These are phyloP conservation scores for Colletotrichum sp. DNA, from an alignment of 2,329 filamentous ascomycete genomes.

Conservation along the genomic window DNA sequence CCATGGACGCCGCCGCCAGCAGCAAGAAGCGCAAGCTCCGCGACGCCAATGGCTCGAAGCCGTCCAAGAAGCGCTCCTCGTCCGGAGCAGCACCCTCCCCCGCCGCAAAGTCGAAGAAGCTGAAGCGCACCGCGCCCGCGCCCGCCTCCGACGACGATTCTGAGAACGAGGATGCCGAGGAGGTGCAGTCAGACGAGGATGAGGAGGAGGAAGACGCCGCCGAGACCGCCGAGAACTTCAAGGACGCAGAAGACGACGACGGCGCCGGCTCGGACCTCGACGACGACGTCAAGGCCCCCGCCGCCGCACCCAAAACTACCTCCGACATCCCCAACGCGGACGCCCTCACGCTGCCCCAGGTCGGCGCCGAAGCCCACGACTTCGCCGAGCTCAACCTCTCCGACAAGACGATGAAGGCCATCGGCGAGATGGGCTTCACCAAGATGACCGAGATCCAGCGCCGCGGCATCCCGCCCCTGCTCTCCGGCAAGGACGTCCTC, in stretches of 20 bases:
- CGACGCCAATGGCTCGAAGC: slow-evolving; percentile 34
- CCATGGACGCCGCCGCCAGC: slow-evolving; percentile 28
- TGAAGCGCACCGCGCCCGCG: slow-evolving; percentile 39
- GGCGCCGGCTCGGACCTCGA: slow-evolving; percentile 27
- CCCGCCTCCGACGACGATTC: slow-evolving; percentile 25
- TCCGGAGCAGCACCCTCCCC: slow-evolving; percentile 25
- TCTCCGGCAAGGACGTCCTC: slow-evolving; percentile 90
- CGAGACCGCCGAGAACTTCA: slow-evolving; percentile 27
- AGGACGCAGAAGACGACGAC: slow-evolving; percentile 30
- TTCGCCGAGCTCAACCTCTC: slow-evolving; percentile 87
- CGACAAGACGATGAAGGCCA: slow-evolving; percentile 86
- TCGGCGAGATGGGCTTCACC: slow-evolving; percentile 89
- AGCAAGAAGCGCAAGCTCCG: slow-evolving; percentile 50
- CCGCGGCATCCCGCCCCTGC: slow-evolving; percentile 82
- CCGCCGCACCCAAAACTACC: slow-evolving; percentile 26
- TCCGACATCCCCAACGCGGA: slow-evolving; percentile 42
- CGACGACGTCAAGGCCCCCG: slow-evolving; percentile 21
- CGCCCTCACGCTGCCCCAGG: slow-evolving; percentile 58
- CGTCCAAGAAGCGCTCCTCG: slow-evolving; percentile 35
- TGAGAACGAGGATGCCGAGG: slow-evolving; percentile 26
- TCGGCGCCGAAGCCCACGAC: slow-evolving; percentile 67
- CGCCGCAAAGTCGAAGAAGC: slow-evolving; percentile 46
- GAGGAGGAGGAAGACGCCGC: slow-evolving; percentile 32
- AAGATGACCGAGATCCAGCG: slow-evolving; percentile 96
- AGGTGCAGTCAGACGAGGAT: slow-evolving; percentile 18